A percentile compares a stretch with the other conserved stretches of the same genome.
Conservation (phyloP, 2,329 filamentous ascomycete genomes). For the Alternaria triticimaculans region DNA sequence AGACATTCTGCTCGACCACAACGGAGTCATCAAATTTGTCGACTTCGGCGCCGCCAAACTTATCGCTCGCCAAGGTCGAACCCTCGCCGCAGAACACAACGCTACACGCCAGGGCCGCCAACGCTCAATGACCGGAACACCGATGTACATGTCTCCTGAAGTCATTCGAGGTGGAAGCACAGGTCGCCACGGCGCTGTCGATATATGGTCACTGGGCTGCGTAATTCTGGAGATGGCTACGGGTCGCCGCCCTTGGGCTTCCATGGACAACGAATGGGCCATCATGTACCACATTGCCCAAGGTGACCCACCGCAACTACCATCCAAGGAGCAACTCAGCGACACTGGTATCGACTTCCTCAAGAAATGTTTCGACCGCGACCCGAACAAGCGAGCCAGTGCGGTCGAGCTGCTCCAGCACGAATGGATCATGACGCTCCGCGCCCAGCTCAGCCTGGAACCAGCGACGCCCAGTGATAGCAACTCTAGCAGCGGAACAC, state of each 20-base stretch:
- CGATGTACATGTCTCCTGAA: conserved; percentile 99
- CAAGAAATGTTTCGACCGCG: conserved; percentile 81
- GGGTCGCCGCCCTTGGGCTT: conserved; percentile 90
- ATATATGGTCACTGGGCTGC: conserved; percentile 96
- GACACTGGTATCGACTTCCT: conserved; percentile 87
- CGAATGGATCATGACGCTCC: conserved; percentile 74
- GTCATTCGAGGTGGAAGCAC: conserved; percentile 83
- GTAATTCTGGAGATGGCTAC: conserved; percentile 98
- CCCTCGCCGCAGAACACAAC: conserved; percentile 71
- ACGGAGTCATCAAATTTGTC: conserved; percentile 98
- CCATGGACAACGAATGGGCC: conserved; percentile 97
- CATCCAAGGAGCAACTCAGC: conserved; percentile 81
- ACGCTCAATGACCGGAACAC: conserved; percentile 94
- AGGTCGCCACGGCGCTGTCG: conserved; percentile 83
- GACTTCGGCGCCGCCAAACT: conserved; percentile 98
- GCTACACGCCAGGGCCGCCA: conserved; percentile 62
- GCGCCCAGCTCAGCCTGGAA: conserved; percentile 55
- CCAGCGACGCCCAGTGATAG: conserved; percentile 53
- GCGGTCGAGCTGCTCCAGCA: conserved; percentile 92
- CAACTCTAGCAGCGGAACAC: conserved; percentile 24
- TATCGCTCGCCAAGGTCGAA: conserved; percentile 91
- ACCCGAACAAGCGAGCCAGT: conserved; percentile 78
- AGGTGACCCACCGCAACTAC: conserved; percentile 88
- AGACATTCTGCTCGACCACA: conserved; percentile 94
- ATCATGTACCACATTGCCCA: conserved; percentile 99